Conservation (phyloP, 768 basidiomycete genomes). For the Panus rudis region DNA sequence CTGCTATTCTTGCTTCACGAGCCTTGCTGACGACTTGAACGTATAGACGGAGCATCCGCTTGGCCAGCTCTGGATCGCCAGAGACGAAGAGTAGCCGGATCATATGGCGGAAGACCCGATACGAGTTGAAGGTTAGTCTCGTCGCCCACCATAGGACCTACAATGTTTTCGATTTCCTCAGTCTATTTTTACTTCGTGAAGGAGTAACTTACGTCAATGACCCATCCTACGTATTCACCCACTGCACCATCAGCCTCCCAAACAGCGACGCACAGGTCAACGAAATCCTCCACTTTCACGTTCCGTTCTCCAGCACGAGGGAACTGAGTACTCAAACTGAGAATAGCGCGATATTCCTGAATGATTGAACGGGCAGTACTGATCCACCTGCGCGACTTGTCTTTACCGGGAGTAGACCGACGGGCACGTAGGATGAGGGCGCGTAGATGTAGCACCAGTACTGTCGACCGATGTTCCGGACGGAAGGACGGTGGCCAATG, state of each 20-base stretch:
- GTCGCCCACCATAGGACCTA: conserved; percentile 94
- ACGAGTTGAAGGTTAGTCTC: conserved; percentile 89
- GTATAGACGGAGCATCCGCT: conserved; percentile 74
- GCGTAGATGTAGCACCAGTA: conserved; percentile 66
- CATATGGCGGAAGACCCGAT: conserved; percentile 79
- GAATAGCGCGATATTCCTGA: conserved; percentile 61
- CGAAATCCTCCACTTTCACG: conserved; percentile 72
- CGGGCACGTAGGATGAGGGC: conserved; percentile 51
- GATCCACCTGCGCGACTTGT: conserved; percentile 48
- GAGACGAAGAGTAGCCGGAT: conserved; percentile 60
- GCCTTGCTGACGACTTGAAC: conserved; percentile 81
- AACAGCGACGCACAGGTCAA: conserved; percentile 69
- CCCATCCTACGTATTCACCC: conserved; percentile 64
- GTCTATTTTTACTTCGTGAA: background rate
- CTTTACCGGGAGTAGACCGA: conserved; percentile 10
- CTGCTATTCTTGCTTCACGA: conserved; percentile 49
- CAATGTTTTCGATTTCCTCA: background rate
- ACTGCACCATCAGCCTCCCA: conserved; percentile 73
- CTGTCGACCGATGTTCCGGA: conserved; percentile 62
- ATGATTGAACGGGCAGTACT: conserved; percentile 59
- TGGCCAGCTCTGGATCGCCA: conserved; percentile 56
- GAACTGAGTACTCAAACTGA: conserved; percentile 66
- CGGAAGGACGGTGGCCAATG: conserved; percentile 81
- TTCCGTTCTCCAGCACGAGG: conserved; percentile 80
- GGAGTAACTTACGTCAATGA: conserved; percentile 60